phyloP scores from a whole-genome alignment of 176 grass and related monocot species.

The Raddia distichophylla region DNA sequence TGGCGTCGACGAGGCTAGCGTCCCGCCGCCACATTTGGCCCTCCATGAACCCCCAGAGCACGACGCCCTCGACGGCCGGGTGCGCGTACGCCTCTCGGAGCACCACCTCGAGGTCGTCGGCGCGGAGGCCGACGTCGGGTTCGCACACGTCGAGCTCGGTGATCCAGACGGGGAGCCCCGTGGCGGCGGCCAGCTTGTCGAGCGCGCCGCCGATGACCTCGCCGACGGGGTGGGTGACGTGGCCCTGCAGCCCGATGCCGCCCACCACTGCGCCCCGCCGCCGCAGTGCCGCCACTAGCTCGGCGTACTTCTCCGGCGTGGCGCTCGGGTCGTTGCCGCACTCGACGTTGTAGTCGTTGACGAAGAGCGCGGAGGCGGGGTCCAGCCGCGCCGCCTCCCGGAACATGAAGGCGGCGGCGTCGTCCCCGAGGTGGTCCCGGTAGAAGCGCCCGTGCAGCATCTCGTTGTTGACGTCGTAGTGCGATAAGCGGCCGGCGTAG shows the following conservation, averaged over 20 bases:
- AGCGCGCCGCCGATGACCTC: slow-evolving; percentile 47
- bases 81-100: slow-evolving; percentile 18
- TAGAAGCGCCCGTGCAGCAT: slow-evolving; percentile 64
- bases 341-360: slow-evolving; percentile 70
- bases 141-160: slow-evolving; percentile 55
- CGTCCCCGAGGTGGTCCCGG: slow-evolving; percentile 42
- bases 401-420: slow-evolving; percentile 40
- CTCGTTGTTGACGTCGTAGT: slow-evolving; percentile 68
- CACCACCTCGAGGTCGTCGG: slow-evolving; percentile 60
- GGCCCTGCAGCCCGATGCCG: slow-evolving; percentile 56
- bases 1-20: not conserved
- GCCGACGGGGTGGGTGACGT: slow-evolving; percentile 44
- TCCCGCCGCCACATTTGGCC: slow-evolving; percentile 39
- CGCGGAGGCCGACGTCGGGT: slow-evolving; percentile 47
- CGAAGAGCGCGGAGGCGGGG: slow-evolving; percentile 38
- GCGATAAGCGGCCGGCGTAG: slow-evolving; percentile 43
- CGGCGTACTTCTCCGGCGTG: slow-evolving; percentile 48
- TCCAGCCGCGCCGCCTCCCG: slow-evolving; percentile 34
- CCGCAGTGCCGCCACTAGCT: slow-evolving; percentile 38
- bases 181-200: slow-evolving; percentile 36
- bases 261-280: slow-evolving; percentile 39
- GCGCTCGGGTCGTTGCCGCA: slow-evolving; percentile 36
- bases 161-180: slow-evolving; percentile 52
- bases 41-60: slow-evolving; percentile 64
- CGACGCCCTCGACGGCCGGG: slow-evolving; percentile 44